Base-by-base conservation (phyloP, 2,329 filamentous ascomycete genomes). In the Nigrograna mackinnonii region DNA sequence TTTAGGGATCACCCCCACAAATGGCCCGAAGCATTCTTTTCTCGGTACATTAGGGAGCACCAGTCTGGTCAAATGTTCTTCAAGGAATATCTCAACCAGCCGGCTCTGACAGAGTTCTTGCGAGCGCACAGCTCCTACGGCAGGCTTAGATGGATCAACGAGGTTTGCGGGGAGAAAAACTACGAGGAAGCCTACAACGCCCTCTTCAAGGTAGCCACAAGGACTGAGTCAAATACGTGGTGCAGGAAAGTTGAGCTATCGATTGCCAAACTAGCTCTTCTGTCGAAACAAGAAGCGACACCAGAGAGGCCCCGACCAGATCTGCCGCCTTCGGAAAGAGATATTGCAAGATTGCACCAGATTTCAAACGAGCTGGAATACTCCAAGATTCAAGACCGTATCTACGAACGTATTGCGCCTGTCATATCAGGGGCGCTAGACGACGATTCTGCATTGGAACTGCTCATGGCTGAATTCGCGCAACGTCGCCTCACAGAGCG, bases 101-200 rank as follows among this genome's bases (percentile, higher is more conserved):
- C 80, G 37, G 86, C 84, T 58, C 80, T 95, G 41, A 95, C 90
- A 1, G 77, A 78, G 38, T 99, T 91, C 58, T 76, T 99, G 35
- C 83, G 88, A 31, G 84, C 82, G 41, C 82, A 84, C 50, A 80
- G 84, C 0, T 79, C 84, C 48, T 83, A 90, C 48, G 85, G 86
- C 20, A 89, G 89, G 57, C 78, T 99, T 33, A 85, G 86, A 36
- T 99, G 94, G 94, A 95, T 99, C 71, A 95, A 99, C 64, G 91
- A 97, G 62, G 79, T 97, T 6, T 78, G 84, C 46, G 79, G 81
- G 18, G 88, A 94, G 62, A 78, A 84, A 44, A 84, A 96, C 56
- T 90, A 90, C 49, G 75, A 81, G 11, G 79, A 82, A 42, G 91
- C 92, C 9, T 85, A 86, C 4, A 73, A 82, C 31, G 86, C 85